A percentile compares a stretch with the other conserved stretches of the same genome.
phyloP scores from a whole-genome alignment of 2,329 filamentous ascomycete species.

The Apiospora aurea region DNA sequence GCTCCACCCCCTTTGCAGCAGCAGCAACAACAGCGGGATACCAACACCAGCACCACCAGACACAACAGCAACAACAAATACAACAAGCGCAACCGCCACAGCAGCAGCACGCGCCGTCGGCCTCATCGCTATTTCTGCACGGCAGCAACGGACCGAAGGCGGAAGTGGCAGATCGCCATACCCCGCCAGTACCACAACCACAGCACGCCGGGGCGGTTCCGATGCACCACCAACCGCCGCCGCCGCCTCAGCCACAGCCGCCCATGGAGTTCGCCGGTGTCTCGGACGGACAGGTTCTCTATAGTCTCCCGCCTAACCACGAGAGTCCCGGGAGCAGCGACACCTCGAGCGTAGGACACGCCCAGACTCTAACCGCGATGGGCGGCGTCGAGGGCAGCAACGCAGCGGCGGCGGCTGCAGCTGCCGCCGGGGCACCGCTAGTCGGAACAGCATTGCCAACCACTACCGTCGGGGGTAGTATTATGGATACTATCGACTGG shows the following conservation, averaged over 20 bases:
- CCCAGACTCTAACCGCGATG: constrained; percentile 28
- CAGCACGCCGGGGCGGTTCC: not conserved
- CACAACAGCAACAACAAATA: not conserved
- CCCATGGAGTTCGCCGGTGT: constrained; percentile 55
- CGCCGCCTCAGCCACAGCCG: constrained; percentile 28
- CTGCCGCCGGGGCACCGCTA: constrained; percentile 28
- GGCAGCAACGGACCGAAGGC: constrained; percentile 20
- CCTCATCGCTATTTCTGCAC: not conserved
- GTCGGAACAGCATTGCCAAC: constrained; percentile 28
- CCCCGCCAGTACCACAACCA: not conserved
- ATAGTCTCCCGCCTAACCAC: constrained; percentile 49
- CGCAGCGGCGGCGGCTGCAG: not conserved
- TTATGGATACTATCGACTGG: constrained; percentile 65
- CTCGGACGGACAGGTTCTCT: constrained; percentile 56
- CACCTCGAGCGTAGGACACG: constrained; percentile 42
- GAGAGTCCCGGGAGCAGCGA: constrained; percentile 54
- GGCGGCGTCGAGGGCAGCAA: constrained; percentile 9
- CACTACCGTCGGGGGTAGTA: constrained; percentile 56
- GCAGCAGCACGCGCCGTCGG: not conserved
- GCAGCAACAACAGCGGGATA: constrained; percentile 17
- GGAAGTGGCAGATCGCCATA: not conserved
- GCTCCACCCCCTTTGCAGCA: not conserved
- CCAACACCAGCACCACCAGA: constrained; percentile 18
- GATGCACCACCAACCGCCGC: not conserved
- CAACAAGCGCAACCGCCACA: constrained; percentile 7